Base-by-base conservation (phyloP, 2,329 filamentous ascomycete genomes). In the Arthroderma sp. region DNA sequence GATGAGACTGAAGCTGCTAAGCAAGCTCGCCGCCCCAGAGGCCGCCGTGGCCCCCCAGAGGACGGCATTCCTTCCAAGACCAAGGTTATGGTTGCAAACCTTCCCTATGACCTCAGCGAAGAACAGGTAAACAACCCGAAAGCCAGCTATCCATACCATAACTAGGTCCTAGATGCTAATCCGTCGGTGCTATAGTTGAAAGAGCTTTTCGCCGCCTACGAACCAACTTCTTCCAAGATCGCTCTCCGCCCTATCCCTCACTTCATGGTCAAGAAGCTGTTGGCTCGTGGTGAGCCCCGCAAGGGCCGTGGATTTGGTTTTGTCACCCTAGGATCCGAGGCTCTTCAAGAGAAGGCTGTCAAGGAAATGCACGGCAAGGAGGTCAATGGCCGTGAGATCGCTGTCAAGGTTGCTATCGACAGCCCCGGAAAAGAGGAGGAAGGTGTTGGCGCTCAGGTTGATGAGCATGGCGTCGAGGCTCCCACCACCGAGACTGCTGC, bases 221-320 rank as follows among this genome's bases (percentile, higher is more conserved):
- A 87, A 63, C 91, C 91, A 50, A 82, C 83, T 56, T 93, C 87
- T 53, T 89, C 91, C 67, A 98, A 96, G 80, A 96, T 98, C 62
- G 91, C 91, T 55, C 85, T 98, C 57, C 89, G 91, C 59, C 91
- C 91, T 43, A 98, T 98, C 56, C 91, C 91, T 57, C 88, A 89
- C 60, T 98, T 96, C 76, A 98, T 98, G 91, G 91, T 98, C 72
- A 95, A 95, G 83, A 98, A 98, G 79, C 85, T 98, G 51, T 88
- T 94, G 73, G 88, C 89, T 60, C 89, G 91, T 64, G 88, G 88
- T 63, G 91, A 98, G 74, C 81, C 89, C 59, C 91, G 91, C 74
- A 98, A 98, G 82, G 91, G 91, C 50, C 91, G 91, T 74, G 91
- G 91, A 55, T 98, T 98, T 66, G 91, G 91, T 55, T 98, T 98